Evolutionary conservation across 495 filamentous ascomycete genomes (phyloP).

Genomic region (Penicillium pulvis): DNA sequence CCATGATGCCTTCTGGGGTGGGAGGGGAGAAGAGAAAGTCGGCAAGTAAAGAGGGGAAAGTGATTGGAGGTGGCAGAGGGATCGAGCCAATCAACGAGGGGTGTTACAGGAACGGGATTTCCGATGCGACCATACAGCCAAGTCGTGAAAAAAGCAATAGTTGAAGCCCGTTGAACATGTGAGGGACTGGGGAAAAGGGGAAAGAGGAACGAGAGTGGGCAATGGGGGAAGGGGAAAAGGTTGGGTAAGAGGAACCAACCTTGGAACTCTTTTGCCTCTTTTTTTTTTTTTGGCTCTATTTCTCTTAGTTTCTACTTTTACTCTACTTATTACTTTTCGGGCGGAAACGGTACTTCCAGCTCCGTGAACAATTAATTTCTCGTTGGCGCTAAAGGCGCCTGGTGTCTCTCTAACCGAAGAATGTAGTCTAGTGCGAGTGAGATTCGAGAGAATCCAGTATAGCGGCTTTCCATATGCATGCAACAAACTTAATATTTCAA

Average conservation of each 20-base stretch:
- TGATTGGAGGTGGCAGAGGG: constrained; percentile 1
- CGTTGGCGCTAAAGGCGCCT: constrained; percentile 23
- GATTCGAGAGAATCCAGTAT: background rate
- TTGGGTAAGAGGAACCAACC: background rate
- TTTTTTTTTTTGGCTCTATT: background rate
- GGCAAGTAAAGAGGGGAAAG: constrained; percentile 3
- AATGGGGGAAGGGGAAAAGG: background rate
- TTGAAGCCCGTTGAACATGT: background rate
- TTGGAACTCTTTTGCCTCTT: background rate
- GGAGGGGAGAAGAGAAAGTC: background rate
- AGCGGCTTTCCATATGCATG: background rate
- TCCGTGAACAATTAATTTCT: background rate
- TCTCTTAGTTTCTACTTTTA: background rate
- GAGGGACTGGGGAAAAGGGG: background rate
- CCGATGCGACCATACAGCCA: too few relatives aligned
- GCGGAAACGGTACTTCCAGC: constrained; percentile 15
- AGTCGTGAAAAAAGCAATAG: background rate
- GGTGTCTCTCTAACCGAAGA: background rate
- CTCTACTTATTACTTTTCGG: constrained; percentile 4
- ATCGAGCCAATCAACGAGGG: constrained; percentile 5
- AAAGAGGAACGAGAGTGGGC: background rate
- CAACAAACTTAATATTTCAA: too few relatives aligned
- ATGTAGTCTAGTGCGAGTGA: background rate
- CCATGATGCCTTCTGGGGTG: constrained; percentile 29
- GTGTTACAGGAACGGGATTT: background rate